Base-by-base conservation (phyloP, 2,329 filamentous ascomycete species). In the Neofusicoccum kwambonambiense region DNA sequence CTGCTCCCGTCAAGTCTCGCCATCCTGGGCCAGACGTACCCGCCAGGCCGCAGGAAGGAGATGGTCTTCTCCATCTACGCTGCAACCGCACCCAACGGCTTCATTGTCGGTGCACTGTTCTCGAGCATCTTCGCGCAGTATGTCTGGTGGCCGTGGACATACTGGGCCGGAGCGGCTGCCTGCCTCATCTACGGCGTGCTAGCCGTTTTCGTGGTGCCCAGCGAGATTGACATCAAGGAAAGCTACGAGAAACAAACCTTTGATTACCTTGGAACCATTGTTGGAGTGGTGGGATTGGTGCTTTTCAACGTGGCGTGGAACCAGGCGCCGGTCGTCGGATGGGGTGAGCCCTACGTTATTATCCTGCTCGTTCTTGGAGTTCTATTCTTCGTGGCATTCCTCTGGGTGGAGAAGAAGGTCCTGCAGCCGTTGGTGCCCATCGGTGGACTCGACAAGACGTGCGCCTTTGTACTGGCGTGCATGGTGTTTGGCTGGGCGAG, bases 301-400 rank as follows among this genome's bases (percentile, higher is more conserved):
- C 77, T 90, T 17, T 81, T 90, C 75, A 89, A 89, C 71, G 86
- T 90, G 69, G 85, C 87, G 0, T 89, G 86, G 86, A 90, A 88
- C 65, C 87, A 90, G 70, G 87, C 85, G 0, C 82, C 86, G 0
- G 78, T 85, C 0, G 83, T 81, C 1, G 86, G 86, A 1, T 90
- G 88, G 88, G 68, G 76, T 1, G 78, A 80, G 6, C 78, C 85
- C 0, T 86, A 86, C 64, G 79, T 87, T n/a, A 83, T 85, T 65
- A 76, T 84, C 0, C 75, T 84, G 0, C 77, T 91, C 0, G 82
- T 89, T 42, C 66, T 89, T 2, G 87, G 88, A 0, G 64, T 86
- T 2, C 42, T 87, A 0, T 75, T 89, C 2, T 74, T 88, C 1
- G 76, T 73, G 0, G 69, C 80, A 1, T 91, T 91, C 71, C 81